Base-by-base conservation (phyloP, 805 yeast genomes). In the Clavispora carvajalis region DNA sequence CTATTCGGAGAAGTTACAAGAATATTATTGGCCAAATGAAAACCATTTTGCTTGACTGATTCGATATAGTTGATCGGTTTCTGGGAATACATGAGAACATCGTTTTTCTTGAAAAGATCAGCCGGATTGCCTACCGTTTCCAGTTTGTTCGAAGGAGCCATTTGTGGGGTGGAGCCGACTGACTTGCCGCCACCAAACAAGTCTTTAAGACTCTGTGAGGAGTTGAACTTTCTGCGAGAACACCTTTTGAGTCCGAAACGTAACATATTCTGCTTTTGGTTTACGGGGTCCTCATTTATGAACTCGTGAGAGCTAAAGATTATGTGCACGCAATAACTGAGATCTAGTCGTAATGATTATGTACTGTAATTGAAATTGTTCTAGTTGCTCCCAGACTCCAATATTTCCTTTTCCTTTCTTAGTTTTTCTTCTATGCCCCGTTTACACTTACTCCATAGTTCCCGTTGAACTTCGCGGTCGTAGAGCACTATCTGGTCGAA, bases 21-120 rank as follows among this genome's bases (percentile, higher is more conserved):
- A 39, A 69, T 58, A 44, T 74, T 75, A 44, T 74, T 76, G 3
- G 82, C 67, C 45, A 85, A 73, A 25, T 78, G 70, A 43, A 80
- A 78, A 2, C 88, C 81, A 51, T 82, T 74, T 5, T 57, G 49
- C 19, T 78, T 69, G 12, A 69, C 64, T 1, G 70, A 55, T 43
- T 69, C 74, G 22, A 69, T 67, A 45, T 69, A 68, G 48, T 68
- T 69, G 36, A 63, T 43, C 1, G 74, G 74, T 43, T 68, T 69
- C 22, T 57, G 61, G 3, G 73, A 63, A 49, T 57, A 65, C 63
- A 65, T 57, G 44, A 69, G 58, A 19, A 69, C 65, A 41, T 69
- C 74, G 48, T 69, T 69, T 47, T 61, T 67, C 45, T 67, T 69
- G 44, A 67, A 54, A 37, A 69, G 48, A 51, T 69, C 74, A 3